Conservation (phyloP, 768 basidiomycete genomes). For the Fibroporia radiculosa region DNA sequence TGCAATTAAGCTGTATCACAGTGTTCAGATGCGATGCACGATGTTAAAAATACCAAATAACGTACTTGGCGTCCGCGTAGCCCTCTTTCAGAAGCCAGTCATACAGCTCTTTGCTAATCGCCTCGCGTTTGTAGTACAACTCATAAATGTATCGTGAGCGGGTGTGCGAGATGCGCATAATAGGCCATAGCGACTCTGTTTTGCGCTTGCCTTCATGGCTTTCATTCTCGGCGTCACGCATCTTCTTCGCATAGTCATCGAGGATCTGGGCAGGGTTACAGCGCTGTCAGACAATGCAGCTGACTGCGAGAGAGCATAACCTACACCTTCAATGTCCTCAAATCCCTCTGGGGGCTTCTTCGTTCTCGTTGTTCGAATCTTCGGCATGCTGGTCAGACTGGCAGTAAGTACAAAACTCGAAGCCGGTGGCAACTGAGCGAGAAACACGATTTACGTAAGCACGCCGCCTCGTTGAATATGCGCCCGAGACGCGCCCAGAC, state of each 20-base stretch:
- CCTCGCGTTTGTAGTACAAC: slow-evolving; percentile 97
- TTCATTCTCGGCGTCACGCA: slow-evolving; percentile 99
- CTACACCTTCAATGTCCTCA: slow-evolving; percentile 83
- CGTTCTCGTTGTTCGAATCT: slow-evolving; percentile 86
- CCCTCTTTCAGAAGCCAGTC: slow-evolving; percentile 98
- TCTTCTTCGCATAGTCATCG: slow-evolving; percentile 98
- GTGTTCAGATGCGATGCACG: background rate
- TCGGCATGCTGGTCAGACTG: slow-evolving; percentile 57
- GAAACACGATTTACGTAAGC: slow-evolving; percentile 14
- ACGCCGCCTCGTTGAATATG: slow-evolving; percentile 8
- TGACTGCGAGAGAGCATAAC: slow-evolving; percentile 15
- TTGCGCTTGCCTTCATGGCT: slow-evolving; percentile 97
- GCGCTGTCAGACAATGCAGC: background rate
- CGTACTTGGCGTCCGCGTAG: slow-evolving; percentile 93
- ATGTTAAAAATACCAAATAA: slow-evolving; percentile 11
- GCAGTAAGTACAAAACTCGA: background rate
- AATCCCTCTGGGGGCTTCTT: slow-evolving; percentile 93
- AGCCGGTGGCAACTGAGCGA: slow-evolving; percentile 3
- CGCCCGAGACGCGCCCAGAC: background rate
- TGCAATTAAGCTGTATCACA: slow-evolving; percentile 68
- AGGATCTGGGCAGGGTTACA: slow-evolving; percentile 51
- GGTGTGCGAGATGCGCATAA: slow-evolving; percentile 96
- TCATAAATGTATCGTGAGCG: slow-evolving; percentile 97
- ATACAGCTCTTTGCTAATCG: slow-evolving; percentile 86
- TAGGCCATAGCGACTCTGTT: slow-evolving; percentile 85